Evolutionary conservation across 176 grass and related monocot species (phyloP), one percentile per base, ranked within the genome.

Genomic region (Saccharum spontaneum): DNA sequence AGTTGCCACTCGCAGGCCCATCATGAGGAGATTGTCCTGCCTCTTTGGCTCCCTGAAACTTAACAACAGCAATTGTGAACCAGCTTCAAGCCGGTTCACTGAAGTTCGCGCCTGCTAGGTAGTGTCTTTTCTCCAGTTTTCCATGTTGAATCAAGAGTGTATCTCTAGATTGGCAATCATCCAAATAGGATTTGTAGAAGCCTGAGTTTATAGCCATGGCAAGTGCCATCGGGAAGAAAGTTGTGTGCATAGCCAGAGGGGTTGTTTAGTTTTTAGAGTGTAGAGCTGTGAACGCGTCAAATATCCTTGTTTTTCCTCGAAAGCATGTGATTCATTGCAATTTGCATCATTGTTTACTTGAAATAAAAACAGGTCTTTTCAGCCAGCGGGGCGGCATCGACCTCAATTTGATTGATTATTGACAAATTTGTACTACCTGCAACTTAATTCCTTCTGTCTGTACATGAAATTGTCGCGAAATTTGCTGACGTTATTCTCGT

Each of bases 41-140:
- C 85, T 99, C 55, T 97, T 99, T 77, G 92, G 86, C 23, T 88
- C 88, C n/a, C 52, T 97, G 63, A 97, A 92, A 79, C 80, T 92
- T 22, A 83, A 59, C 12, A 86, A 74, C 28, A 83, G 30, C 66
- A 92, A 39, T 60, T 92, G 88, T 55, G 91, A 91, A 34, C 67
- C 92, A 24, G 72, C 83, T 22, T 69, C 84, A 44, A 92, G 72
- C 62, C 84, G 84, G 15, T 79, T 92, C 69, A 63, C 88, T 1
- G 89, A 90, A 78, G 88, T 97, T 81, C 79, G 61, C 15, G 90
- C 86, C 49, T 96, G 88, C 83, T 91, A 94, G 84, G 86, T 74
- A 52, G 49, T 40, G 23, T 39, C 16, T 76, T 76, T 87, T 31
- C 8, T 34, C 33, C 79, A 79, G 63, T 81, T 91, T 88, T 81